Base-by-base conservation (phyloP, 2,329 filamentous ascomycete species). In the Emergomyces africanus region DNA sequence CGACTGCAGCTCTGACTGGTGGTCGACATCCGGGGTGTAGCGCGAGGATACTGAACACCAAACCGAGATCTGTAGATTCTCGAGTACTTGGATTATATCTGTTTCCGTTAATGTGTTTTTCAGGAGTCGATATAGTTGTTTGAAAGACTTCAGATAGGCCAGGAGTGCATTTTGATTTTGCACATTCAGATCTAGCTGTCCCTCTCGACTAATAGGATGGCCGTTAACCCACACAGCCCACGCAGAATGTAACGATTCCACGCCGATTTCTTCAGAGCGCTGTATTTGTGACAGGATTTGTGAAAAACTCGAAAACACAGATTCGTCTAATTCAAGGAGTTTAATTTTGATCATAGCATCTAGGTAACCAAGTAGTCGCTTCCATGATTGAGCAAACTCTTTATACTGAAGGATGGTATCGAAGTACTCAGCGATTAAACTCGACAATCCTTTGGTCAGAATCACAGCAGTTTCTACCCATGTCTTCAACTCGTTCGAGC, bases 111-210 rank as follows among this genome's bases (percentile, higher is more conserved):
- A 75, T 18, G 83, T 80, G 8, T 78, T 74, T 60, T 86, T 80
- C 54, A 90, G 83, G 5, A 96, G 80, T 0, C 83, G 81, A 67
- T 96, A 95, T 0, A 97, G 79, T 65, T 94, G 86, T 59, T 84
- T 78, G 46, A 94, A 81, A 1, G 87, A 81, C 25, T 85, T 81
- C 0, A 94, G 82, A 74, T 96, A 96, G n/a, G 90, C 88, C 35
- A 89, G 76, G n/a, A 92, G 81, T 12, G 89, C 90, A 59, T 86
- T 85, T 68, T 96, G 89, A 64, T 94, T 95, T 62, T 88, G 81
- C 2, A 74, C 74, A 0, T 77, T 72, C 55, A 75, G 68, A 44
- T 79, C 75, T 15, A 75, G 67, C 20, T 72, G 67, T 14, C 72
- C 68, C 39, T 74, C 65, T 37, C 74, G 74, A 1, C 77, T 72